phyloP scores from a whole-genome alignment of 2,329 filamentous ascomycete genomes.

The Hymenoscyphus repandus region DNA sequence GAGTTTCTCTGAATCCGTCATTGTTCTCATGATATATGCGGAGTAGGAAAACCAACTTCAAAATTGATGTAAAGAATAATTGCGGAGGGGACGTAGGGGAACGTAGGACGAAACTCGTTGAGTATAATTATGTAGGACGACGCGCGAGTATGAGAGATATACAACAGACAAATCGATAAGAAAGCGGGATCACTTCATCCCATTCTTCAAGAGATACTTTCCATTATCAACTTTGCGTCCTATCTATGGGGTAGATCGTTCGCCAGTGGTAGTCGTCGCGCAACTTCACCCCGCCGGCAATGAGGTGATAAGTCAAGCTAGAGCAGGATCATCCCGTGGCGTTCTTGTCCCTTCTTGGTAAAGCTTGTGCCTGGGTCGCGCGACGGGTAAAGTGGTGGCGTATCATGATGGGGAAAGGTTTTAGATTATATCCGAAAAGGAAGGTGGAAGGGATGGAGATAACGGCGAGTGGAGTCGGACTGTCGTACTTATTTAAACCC shows the following conservation, averaged over 20 bases:
- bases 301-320: background rate
- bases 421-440: too few relatives aligned
- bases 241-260: background rate
- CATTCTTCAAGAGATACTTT: background rate
- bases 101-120: background rate
- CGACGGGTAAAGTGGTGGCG: too few relatives aligned
- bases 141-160: background rate
- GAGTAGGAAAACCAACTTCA: background rate
- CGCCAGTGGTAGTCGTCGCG: background rate
- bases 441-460: too few relatives aligned
- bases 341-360: background rate
- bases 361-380: background rate
- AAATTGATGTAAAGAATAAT: background rate
- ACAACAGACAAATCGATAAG: background rate
- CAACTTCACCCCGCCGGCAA: background rate
- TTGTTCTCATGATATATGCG: background rate
- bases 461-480: too few relatives aligned
- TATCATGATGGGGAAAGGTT: too few relatives aligned
- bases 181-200: background rate
- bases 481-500: too few relatives aligned
- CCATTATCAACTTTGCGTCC: background rate
- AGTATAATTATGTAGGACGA: background rate
- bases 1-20: background rate
- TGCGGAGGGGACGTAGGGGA: too few relatives aligned
- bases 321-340: background rate